A percentile compares a stretch with the other conserved stretches of the same genome.
Conservation (phyloP, 495 filamentous ascomycete genomes). For the Thozetella sp. region DNA sequence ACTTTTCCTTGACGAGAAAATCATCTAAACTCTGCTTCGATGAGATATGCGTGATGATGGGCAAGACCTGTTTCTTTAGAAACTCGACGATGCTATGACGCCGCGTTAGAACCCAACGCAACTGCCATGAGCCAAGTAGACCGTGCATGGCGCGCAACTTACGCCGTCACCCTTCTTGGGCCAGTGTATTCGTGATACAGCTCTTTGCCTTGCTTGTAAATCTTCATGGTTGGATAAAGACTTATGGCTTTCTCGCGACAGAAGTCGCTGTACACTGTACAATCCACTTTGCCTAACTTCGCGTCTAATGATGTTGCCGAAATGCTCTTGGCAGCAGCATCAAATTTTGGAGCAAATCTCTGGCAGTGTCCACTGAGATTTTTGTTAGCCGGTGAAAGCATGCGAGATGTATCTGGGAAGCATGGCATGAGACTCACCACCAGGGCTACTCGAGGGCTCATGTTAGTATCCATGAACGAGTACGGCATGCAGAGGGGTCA, state of each 20-base stretch:
- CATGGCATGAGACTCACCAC: constrained; percentile 1
- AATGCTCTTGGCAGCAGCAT: neutral
- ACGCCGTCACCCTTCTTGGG: neutral
- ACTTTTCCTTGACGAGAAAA: neutral
- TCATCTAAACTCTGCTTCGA: neutral
- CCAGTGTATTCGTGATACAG: constrained; percentile 4
- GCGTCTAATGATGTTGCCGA: neutral
- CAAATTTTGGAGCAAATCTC: constrained; percentile 1
- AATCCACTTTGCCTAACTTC: neutral
- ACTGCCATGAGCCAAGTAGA: neutral
- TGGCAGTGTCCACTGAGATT: neutral
- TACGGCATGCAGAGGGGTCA: neutral
- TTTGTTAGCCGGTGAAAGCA: neutral
- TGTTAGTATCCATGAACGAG: neutral
- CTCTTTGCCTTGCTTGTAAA: constrained; percentile 3
- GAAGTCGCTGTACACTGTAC: neutral
- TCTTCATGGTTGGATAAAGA: neutral
- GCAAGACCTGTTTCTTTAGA: neutral
- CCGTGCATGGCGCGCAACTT: neutral
- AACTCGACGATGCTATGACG: neutral
- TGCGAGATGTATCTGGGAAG: neutral
- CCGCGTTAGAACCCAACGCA: neutral
- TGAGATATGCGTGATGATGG: neutral
- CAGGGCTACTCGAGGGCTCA: neutral
- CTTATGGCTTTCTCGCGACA: neutral